Percentiles rank a stretch among this genome's conserved stretches.
Evolutionary conservation across 345 rosid species (phyloP).

Genomic region (Sonneratia alba): DNA sequence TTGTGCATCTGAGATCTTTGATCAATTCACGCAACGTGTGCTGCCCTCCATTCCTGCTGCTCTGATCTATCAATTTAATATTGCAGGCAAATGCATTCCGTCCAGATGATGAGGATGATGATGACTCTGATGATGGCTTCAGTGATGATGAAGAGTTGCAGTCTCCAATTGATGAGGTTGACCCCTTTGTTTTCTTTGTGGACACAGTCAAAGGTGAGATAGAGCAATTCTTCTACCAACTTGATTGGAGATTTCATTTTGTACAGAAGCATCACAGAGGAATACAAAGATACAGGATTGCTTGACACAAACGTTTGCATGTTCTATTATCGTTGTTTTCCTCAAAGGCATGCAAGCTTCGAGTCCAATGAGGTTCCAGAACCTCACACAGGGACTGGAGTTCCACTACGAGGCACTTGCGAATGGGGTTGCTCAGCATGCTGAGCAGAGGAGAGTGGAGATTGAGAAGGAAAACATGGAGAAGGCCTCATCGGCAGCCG

Average conservation of each 20-base stretch:
- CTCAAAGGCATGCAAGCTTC: constrained; percentile 62
- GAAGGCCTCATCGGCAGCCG: constrained; percentile 46
- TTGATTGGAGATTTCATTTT: background rate
- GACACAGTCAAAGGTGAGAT: constrained; percentile 73
- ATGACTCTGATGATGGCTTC: constrained; percentile 80
- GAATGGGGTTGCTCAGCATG: constrained; percentile 82
- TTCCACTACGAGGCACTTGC: constrained; percentile 82
- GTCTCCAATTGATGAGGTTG: constrained; percentile 95
- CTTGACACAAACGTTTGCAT: too few species aligned
- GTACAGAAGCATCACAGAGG: background rate
- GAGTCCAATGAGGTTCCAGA: constrained; percentile 75
- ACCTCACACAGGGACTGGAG: constrained; percentile 72
- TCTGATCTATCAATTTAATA: background rate
- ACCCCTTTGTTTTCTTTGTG: constrained; percentile 86
- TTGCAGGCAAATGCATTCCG: constrained; percentile 66
- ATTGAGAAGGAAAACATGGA: constrained; percentile 83
- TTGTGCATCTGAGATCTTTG: too few species aligned
- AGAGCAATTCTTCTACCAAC: background rate
- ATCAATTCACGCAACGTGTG: too few species aligned
- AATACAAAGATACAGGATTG: too few species aligned
- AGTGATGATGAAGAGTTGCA: constrained; percentile 92
- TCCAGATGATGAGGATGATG: constrained; percentile 52
- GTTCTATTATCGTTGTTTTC: background rate
- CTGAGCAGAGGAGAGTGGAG: constrained; percentile 84
- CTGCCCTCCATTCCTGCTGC: too few species aligned